Conservation (phyloP, 192 early-diverging fungal species). For the Dimargaris verticillata region DNA sequence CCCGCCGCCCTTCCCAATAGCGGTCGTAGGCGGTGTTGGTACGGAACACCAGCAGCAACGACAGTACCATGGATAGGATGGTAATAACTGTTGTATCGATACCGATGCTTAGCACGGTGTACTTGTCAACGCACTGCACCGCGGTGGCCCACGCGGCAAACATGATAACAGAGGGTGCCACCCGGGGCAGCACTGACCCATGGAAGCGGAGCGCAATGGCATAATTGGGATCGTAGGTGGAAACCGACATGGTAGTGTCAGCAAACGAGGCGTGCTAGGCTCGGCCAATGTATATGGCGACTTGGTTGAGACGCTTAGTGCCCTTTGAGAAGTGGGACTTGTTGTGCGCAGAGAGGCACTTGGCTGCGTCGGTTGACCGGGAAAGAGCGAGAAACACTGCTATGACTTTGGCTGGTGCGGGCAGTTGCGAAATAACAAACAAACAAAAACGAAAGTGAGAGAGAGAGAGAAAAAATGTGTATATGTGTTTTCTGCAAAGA, state of each 20-base stretch:
- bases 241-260: constrained; percentile 10
- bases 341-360: too few relatives aligned
- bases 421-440: too few relatives aligned
- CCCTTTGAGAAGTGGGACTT: too few relatives aligned
- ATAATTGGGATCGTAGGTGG: constrained; percentile 7
- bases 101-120: constrained; percentile 16
- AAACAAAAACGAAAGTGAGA: too few relatives aligned
- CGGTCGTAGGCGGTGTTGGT: constrained; percentile 50
- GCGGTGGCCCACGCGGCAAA: constrained; percentile 28
- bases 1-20: constrained; percentile 75
- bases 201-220: constrained; percentile 16
- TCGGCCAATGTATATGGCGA: too few relatives aligned
- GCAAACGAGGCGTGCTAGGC: too few relatives aligned
- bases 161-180: constrained; percentile 18
- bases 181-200: constrained; percentile 29
- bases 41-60: constrained; percentile 36
- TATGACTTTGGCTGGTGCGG: too few relatives aligned
- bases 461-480: too few relatives aligned
- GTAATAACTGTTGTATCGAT: constrained; percentile 25
- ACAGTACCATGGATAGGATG: constrained; percentile 28
- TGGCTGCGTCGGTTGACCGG: too few relatives aligned
- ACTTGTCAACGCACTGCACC: constrained; percentile 25
- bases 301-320: too few relatives aligned
- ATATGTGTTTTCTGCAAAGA: too few relatives aligned
- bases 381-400: too few relatives aligned